Conservation (phyloP, 2,329 filamentous ascomycete species). For the Colletotrichum somersetense region DNA sequence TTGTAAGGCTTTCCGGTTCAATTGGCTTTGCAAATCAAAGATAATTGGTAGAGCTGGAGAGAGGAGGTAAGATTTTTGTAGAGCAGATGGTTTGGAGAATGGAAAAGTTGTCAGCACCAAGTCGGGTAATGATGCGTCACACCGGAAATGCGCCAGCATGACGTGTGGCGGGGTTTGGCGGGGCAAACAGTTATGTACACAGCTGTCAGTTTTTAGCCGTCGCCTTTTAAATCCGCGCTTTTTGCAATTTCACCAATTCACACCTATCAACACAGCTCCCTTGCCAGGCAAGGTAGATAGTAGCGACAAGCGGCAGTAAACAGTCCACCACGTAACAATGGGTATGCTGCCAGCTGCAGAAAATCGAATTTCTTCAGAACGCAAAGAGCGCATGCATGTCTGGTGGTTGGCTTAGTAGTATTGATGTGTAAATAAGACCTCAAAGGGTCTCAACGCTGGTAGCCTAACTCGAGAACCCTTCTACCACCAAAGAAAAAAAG, state of each 20-base stretch:
- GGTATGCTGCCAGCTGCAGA: not conserved
- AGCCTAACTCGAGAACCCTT: slow-evolving; percentile 10
- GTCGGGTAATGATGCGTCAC: slow-evolving; percentile 37
- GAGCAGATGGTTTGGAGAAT: not conserved
- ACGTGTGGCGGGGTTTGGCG: slow-evolving; percentile 42
- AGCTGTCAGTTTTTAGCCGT: not conserved
- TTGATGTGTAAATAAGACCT: slow-evolving; percentile 4
- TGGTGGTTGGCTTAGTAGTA: slow-evolving; percentile 10
- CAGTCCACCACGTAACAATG: not conserved
- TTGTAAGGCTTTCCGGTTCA: slow-evolving; percentile 45
- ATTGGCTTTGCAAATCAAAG: not conserved
- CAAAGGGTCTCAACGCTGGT: not conserved
- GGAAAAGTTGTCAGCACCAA: not conserved
- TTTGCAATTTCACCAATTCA: not conserved
- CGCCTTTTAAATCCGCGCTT: not conserved
- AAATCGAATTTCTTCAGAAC: not conserved
- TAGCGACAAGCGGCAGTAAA: too few species aligned
- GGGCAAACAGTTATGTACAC: slow-evolving; percentile 25
- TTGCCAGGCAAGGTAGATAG: too few species aligned
- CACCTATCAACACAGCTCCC: too few species aligned
- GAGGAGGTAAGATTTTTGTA: too few species aligned
- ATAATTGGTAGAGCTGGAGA: not conserved
- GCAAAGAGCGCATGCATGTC: not conserved
- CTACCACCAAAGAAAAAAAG: slow-evolving; percentile 5
- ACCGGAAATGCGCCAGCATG: slow-evolving; percentile 33